Conservation (phyloP, 208 protist genomes). For the Wallacemonas sp. region DNA sequence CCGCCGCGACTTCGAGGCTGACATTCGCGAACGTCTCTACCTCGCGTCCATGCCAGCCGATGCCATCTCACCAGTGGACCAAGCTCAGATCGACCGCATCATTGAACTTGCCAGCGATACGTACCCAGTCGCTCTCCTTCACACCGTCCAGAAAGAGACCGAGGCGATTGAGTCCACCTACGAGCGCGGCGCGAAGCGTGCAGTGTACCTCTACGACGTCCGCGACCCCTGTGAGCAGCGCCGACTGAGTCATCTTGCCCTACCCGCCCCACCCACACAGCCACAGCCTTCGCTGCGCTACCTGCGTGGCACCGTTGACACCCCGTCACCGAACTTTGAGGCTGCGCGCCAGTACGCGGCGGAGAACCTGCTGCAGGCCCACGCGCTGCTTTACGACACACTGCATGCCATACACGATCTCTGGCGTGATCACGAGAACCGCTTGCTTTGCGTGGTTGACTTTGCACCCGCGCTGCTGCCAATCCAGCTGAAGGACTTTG, state of each 20-base stretch:
- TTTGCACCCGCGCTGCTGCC: slow-evolving; percentile 38
- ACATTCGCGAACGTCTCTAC: slow-evolving; percentile 75
- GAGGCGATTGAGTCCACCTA: slow-evolving; percentile 79
- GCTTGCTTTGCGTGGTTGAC: slow-evolving; percentile 61
- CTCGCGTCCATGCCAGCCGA: slow-evolving; percentile 58
- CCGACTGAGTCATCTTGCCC: slow-evolving; percentile 37
- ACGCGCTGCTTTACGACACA: slow-evolving; percentile 79
- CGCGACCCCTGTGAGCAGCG: slow-evolving; percentile 51
- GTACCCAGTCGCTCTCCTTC: slow-evolving; percentile 73
- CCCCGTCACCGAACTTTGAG: slow-evolving; percentile 80
- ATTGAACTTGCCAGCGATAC: slow-evolving; percentile 63
- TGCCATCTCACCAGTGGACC: slow-evolving; percentile 64
- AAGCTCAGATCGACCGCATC: slow-evolving; percentile 87
- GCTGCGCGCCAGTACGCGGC: slow-evolving; percentile 50
- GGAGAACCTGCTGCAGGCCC: slow-evolving; percentile 90
- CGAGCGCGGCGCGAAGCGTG: slow-evolving; percentile 73
- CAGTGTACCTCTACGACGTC: slow-evolving; percentile 77
- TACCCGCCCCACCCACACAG: slow-evolving; percentile 29
- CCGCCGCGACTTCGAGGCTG: slow-evolving; percentile 69
- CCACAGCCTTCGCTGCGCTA: slow-evolving; percentile 47
- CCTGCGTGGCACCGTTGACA: slow-evolving; percentile 77
- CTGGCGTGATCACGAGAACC: slow-evolving; percentile 64
- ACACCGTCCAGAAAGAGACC: slow-evolving; percentile 74
- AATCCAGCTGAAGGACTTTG: slow-evolving; percentile 72
- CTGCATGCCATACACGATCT: slow-evolving; percentile 76